Percentiles rank a stretch among this genome's conserved stretches.
phyloP scores from a whole-genome alignment of 2,329 filamentous ascomycete species.

The Ceratocystis alfenasii region DNA sequence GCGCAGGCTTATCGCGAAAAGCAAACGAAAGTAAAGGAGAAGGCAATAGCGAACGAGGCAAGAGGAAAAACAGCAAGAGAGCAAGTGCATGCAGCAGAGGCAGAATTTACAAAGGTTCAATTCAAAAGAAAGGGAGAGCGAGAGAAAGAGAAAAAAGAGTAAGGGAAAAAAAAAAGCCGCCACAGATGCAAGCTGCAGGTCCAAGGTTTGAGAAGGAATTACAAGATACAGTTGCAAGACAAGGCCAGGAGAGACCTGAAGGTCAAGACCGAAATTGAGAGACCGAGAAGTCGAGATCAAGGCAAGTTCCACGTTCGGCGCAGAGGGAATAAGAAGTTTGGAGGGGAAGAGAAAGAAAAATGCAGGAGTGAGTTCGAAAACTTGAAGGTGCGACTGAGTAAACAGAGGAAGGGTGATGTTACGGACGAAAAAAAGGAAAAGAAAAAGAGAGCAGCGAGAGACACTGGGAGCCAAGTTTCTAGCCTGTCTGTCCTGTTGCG shows the following conservation, averaged over 20 bases:
- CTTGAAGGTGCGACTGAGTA: not conserved
- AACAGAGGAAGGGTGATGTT: not conserved
- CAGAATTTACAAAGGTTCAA: not conserved
- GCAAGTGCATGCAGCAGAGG: not conserved
- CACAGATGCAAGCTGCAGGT: conserved; percentile 9
- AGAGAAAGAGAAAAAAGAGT: not conserved
- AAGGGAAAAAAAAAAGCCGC: not conserved
- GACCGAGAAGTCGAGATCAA: not conserved
- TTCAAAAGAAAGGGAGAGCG: not conserved
- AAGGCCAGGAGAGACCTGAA: not conserved
- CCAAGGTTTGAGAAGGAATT: conserved; percentile 6
- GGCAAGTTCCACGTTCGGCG: not conserved
- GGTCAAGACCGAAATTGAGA: conserved; percentile 2
- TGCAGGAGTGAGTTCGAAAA: not conserved
- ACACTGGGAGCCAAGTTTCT: not conserved
- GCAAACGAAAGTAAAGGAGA: not conserved
- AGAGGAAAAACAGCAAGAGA: not conserved
- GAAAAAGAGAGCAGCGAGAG: not conserved
- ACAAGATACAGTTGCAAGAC: conserved; percentile 7
- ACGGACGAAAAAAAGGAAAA: conserved; percentile 2
- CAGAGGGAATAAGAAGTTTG: not conserved
- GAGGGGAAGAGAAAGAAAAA: not conserved
- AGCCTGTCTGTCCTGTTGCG: not conserved
- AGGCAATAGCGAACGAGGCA: not conserved
- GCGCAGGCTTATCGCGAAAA: conserved; percentile 7